A percentile compares a stretch with the other conserved stretches of the same genome.
Evolutionary conservation across 768 basidiomycete species (phyloP).

Genomic region (Hypholoma sublateritium): DNA sequence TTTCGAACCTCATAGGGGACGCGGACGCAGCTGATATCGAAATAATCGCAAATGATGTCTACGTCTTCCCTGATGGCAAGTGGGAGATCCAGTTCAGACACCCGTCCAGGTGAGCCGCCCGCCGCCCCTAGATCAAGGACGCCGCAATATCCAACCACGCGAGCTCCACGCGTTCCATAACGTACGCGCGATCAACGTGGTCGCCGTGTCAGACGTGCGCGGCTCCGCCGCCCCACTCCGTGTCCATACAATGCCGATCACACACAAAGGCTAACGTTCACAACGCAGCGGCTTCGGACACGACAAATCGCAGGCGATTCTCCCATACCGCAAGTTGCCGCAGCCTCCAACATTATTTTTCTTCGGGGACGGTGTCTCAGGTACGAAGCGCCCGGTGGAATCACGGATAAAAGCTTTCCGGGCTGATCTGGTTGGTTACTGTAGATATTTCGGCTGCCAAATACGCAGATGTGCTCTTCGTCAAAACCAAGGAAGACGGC

Average conservation of each 20-base stretch:
- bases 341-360: conserved; percentile 86
- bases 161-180: too few relatives aligned
- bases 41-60: conserved; percentile 92
- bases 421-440: not conserved
- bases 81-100: conserved; percentile 90
- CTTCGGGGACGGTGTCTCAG: conserved; percentile 97
- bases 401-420: not conserved
- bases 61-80: conserved; percentile 57
- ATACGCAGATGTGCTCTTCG: conserved; percentile 94
- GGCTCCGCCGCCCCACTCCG: not conserved
- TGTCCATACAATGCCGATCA: not conserved
- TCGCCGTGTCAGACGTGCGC: not conserved
- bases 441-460: conserved; percentile 89
- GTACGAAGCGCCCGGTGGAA: conserved; percentile 38
- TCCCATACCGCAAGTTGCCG: conserved; percentile 77
- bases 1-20: conserved; percentile 77
- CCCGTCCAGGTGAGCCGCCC: conserved; percentile 64
- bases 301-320: conserved; percentile 93
- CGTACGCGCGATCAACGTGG: too few relatives aligned
- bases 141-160: too few relatives aligned
- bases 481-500: conserved; percentile 74
- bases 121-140: not conserved
- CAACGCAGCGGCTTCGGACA: conserved; percentile 78
- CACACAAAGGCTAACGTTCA: not conserved
- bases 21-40: conserved; percentile 75